Base-by-base conservation (phyloP, 116 monocot genomes). In the Phalaenopsis hybrid region DNA sequence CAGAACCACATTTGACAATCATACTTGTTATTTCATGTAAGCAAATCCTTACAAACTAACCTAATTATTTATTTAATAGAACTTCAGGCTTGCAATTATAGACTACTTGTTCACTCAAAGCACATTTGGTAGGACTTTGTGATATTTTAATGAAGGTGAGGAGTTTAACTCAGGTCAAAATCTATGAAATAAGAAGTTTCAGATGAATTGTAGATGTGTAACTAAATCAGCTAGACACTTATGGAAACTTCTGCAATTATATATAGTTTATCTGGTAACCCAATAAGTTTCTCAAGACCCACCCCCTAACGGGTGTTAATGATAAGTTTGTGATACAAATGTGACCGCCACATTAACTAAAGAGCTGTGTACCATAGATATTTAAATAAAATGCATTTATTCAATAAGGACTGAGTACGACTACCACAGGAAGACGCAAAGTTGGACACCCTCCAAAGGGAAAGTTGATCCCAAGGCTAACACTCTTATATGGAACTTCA, bases 371-470 rank as follows among this genome's bases (percentile, higher is more conserved):
- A 41, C 21, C 3, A 78, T 73, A 52, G 18, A 18, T 33, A 23
- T 21, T 17, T 45, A 25, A 46, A 75, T 75, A 72, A 4, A 33
- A 75, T 75, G 45, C 45, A 45, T 48, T 46, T 80, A 48, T 75
- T 45, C 9, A 79, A 33, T 67, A n/a, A 75, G 82, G 81, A 81
- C 48, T 79, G 44, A 82, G 90, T 93, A 94, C 87, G 87, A 97
- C 88, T 90, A 97, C 97, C 97, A 90, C 85, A 57, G 97, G 97
- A 76, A 97, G 87, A 79, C 76, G 94, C 68, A 97, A 82, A 21
- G 92, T 87, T 20, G 91, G 86, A 83, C 91, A 85, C 37, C 91
- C 94, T 72, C 91, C 94, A 79, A 85, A 87, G 74, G 92, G 91
- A 79, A 94, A 92, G 80, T 91, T 87, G 28, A 89, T 87, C 31